These are phyloP conservation scores for Apiospora malaysiana DNA, from an alignment of 2,329 filamentous ascomycete species.

Conservation along the genomic window DNA sequence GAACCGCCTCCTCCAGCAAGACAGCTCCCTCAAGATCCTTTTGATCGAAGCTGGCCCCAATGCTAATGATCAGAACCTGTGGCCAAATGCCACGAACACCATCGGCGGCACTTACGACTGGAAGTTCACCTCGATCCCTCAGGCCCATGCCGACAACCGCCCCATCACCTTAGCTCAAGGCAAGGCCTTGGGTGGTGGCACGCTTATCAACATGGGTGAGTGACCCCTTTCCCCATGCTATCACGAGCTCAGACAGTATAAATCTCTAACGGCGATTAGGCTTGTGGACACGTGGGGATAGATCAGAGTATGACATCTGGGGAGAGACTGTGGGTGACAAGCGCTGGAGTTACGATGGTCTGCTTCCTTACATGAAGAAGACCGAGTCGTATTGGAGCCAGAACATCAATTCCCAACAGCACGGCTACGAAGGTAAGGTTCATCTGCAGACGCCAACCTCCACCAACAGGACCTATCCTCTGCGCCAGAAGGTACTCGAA, in stretches of 20 bases:
- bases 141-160: slow-evolving; percentile 32
- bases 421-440: slow-evolving; percentile 44
- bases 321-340: slow-evolving; percentile 29
- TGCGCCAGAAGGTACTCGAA: slow-evolving; percentile 41
- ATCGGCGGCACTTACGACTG: slow-evolving; percentile 38
- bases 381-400: slow-evolving; percentile 40
- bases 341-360: slow-evolving; percentile 51
- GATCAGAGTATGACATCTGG: slow-evolving; percentile 26
- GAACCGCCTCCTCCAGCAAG: slow-evolving; percentile 26
- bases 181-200: slow-evolving; percentile 45
- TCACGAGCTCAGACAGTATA: neutral
- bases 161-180: slow-evolving; percentile 30
- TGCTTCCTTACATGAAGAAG: slow-evolving; percentile 53
- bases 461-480: slow-evolving; percentile 43
- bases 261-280: neutral
- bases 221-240: neutral
- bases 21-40: slow-evolving; percentile 34
- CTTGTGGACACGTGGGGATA: neutral
- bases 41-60: slow-evolving; percentile 43
- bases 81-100: slow-evolving; percentile 31
- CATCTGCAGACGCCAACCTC: slow-evolving; percentile 32
- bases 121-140: slow-evolving; percentile 35
- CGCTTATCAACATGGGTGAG: slow-evolving; percentile 42
- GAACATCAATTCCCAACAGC: slow-evolving; percentile 39
- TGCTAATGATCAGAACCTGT: slow-evolving; percentile 30